Conservation (phyloP, 176 grass and related monocot genomes). For the Carex parvula region DNA sequence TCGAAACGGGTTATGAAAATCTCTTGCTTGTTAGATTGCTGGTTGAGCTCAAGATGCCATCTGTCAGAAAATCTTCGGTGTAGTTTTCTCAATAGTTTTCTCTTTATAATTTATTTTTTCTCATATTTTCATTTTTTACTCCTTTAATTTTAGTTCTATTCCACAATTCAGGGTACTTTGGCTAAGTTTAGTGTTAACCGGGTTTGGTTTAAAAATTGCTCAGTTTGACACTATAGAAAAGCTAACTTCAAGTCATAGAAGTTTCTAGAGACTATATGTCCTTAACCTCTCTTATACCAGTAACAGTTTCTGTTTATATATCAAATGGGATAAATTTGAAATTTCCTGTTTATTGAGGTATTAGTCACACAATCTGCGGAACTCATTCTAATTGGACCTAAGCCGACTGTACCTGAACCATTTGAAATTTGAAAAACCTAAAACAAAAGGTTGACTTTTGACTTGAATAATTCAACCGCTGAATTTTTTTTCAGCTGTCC, state of each 20-base stretch:
- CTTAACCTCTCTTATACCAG: not conserved
- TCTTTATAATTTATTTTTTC: not conserved
- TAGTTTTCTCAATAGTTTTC: too few species aligned
- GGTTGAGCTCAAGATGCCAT: slow-evolving; percentile 58
- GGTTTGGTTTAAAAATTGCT: not conserved
- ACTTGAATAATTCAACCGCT: too few species aligned
- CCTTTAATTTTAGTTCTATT: not conserved
- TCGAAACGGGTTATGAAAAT: slow-evolving; percentile 95
- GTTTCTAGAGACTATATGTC: not conserved
- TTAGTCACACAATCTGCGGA: not conserved
- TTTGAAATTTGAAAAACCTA: not conserved
- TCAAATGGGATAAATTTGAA: not conserved
- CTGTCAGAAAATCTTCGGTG: slow-evolving; percentile 70
- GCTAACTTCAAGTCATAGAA: not conserved
- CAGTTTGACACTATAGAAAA: not conserved
- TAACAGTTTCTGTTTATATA: not conserved
- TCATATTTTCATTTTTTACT: not conserved
- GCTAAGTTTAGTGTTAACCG: not conserved
- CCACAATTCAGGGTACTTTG: not conserved
- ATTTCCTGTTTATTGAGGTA: not conserved
- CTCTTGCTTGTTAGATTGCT: slow-evolving; percentile 93
- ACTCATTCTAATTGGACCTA: not conserved
- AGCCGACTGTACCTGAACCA: not conserved
- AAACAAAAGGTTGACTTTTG: not conserved
- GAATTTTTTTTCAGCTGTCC: too few species aligned